Base-by-base conservation (phyloP, 495 filamentous ascomycete genomes). In the Xylaria bambusicola region DNA sequence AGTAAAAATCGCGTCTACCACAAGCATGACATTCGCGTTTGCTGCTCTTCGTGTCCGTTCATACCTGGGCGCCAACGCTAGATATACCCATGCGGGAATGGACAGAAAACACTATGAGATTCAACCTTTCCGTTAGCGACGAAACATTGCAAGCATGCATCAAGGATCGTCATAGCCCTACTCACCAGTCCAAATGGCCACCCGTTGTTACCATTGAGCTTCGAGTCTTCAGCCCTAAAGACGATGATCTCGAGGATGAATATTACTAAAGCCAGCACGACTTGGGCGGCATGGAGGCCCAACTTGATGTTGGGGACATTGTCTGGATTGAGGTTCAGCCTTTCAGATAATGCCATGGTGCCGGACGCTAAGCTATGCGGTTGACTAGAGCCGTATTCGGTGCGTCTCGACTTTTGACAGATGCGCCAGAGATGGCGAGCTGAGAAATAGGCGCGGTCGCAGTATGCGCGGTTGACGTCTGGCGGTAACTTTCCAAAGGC, bases 131-230 rank as follows among this genome's bases (percentile, higher is more conserved):
- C 17, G 45, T 56, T 21, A 40, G 29, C 21, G 18, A 20, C 29
- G 12, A 47, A 20, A 2, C n/a, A 27, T n/a, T 17, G 36, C 42
- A 27, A 29, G 10, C 20, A 23, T 29, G 21, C 18, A 31, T 58
- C 10, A 23, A 33, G n/a, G 9, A 33, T 18, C 13, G 12, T 21
- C 29, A 18, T 21, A n/a, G 31, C 2, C 27, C 5, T 26, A 60
- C 87, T 69, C 84, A 95, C 92, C 80, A 93, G 71, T 54, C 80
- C 86, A 66, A 93, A 93, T 53, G 85, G 89, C 84, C 84, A 95
- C 45, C 81, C 87, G 58, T 86, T 81, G 40, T 85, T 82, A 5
- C 89, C 88, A 67, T 88, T 88, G 47, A 87, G 85, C 17, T 72
- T 75, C 20, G 83, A 82, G 36, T 72, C 74, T 20, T 86, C 82